These are phyloP conservation scores for Retiboletus flavoniger DNA, from an alignment of 1,284 basidiomycete species.

Conservation along the genomic window DNA sequence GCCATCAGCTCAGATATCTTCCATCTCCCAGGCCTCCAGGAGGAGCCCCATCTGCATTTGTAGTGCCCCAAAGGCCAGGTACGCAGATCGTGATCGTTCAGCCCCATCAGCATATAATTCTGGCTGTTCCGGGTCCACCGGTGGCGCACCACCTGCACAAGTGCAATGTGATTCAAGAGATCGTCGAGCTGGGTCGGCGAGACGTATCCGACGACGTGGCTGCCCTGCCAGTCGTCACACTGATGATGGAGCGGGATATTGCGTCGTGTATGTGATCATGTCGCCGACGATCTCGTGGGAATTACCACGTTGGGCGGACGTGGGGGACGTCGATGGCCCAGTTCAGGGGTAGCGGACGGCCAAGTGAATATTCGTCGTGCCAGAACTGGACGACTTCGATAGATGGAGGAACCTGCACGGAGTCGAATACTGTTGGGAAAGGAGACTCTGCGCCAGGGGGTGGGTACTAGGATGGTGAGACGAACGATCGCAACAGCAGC, in stretches of 20 bases:
- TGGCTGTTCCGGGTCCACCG: too few species aligned
- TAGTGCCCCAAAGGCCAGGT: too few species aligned
- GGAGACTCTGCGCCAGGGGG: not conserved
- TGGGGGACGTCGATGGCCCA: conserved; percentile 30
- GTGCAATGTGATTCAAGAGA: conserved; percentile 13
- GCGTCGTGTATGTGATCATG: conserved; percentile 22
- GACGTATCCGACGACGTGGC: conserved; percentile 19
- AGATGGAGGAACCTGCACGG: conserved; percentile 22
- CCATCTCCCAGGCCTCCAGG: too few species aligned
- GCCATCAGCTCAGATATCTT: too few species aligned
- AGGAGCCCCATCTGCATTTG: too few species aligned
- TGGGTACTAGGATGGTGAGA: conserved; percentile 5
- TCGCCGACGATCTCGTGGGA: conserved; percentile 31
- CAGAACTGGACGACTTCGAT: conserved; percentile 32
- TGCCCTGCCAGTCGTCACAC: conserved; percentile 14
- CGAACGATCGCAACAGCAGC: not conserved
- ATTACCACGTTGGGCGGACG: conserved; percentile 21
- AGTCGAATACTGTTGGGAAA: conserved; percentile 12
- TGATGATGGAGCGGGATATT: conserved; percentile 6
- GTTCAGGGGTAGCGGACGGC: conserved; percentile 24
- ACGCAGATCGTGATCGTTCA: too few species aligned
- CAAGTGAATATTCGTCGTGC: conserved; percentile 18
- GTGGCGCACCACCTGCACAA: too few species aligned
- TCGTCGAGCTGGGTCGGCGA: conserved; percentile 8
- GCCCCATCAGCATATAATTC: too few species aligned